Evolutionary conservation across 1,139 yeast species (phyloP).

Genomic region (Saccharomyces hybrid): DNA sequence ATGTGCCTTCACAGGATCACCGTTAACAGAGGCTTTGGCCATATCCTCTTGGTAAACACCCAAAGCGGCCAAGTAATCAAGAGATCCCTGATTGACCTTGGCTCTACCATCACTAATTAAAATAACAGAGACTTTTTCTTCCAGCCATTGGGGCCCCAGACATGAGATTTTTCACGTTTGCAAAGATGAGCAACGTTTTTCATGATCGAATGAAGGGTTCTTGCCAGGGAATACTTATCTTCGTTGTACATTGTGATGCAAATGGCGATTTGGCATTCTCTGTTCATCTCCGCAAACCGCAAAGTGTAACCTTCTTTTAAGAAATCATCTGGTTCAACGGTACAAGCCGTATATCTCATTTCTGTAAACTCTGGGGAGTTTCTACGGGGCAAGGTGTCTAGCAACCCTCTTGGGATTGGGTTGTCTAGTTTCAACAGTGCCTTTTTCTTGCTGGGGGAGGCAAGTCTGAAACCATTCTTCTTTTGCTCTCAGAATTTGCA

Average conservation of each 20-base stretch:
- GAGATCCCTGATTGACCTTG: conserved; percentile 70
- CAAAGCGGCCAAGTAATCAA: conserved; percentile 81
- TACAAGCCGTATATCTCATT: conserved; percentile 92
- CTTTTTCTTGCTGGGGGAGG: conserved; percentile 41
- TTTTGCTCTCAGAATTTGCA: conserved; percentile 48
- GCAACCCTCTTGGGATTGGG: conserved; percentile 82
- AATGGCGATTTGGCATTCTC: conserved; percentile 83
- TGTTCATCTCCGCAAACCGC: conserved; percentile 72
- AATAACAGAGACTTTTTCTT: conserved; percentile 83
- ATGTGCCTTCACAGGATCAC: conserved; percentile 84
- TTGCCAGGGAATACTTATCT: conserved; percentile 76
- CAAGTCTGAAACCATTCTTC: conserved; percentile 48
- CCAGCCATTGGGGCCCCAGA: conserved; percentile 97
- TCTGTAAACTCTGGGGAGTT: conserved; percentile 88
- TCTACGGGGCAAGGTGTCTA: conserved; percentile 68
- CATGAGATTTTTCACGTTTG: conserved; percentile 66
- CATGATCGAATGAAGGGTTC: conserved; percentile 92
- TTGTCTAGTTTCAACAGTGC: conserved; percentile 80
- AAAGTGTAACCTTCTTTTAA: conserved; percentile 73
- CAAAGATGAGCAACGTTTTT: conserved; percentile 82
- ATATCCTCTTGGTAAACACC: conserved; percentile 96
- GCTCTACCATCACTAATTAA: conserved; percentile 91
- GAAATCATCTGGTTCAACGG: conserved; percentile 81
- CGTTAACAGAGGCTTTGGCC: conserved; percentile 88
- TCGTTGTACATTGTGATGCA: conserved; percentile 97